Base-by-base conservation (phyloP, 164 flowering plant genomes). In the Annona cherimola region DNA sequence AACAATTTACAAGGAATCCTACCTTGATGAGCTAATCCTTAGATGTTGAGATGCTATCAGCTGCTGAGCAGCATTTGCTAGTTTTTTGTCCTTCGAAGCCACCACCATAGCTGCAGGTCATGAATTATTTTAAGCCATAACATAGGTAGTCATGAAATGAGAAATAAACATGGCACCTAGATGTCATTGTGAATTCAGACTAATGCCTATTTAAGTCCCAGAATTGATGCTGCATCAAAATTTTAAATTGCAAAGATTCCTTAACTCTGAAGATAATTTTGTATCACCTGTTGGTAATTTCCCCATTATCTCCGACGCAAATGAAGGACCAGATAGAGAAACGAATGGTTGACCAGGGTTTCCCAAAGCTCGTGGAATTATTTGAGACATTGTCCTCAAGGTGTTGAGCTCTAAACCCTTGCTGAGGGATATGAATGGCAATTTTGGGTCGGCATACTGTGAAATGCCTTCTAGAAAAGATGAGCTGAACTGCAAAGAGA, bases 271-370 rank as follows among this genome's bases (percentile, higher is more conserved):
- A 12, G 20, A 16, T 3, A 45, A 50, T 50, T 78, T 57, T 20
- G 57, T 16, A 26, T 61, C 6, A 92, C 99, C 97, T 86, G 99
- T 94, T 60, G 99, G 99, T 76, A 94, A 81, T 72, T 86, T 86
- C 74, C 85, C 92, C 97, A 91, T 92, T 82, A 94, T 73, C 80
- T 94, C 97, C 70, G 79, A 63, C 5, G 97, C 91, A 84, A 94
- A 94, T 20, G 99, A 92, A 74, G 97, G 99, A 20, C 99, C 99
- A n/a, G 99, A 94, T 19, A 94, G 81, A 45, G 90, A 91, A 76
- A 89, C 64, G 81, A 87, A 89, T 71, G 98, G 98, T 74, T 94
- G 98, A 18, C 95, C 87, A 76, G 96, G 90, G 83, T 90, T 92
- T 73, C 71, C 83, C 69, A 94, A 75, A 45, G 94, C 85, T 68